Base-by-base conservation (phyloP, 140 eudicot species). In the Stevia rebaudiana region DNA sequence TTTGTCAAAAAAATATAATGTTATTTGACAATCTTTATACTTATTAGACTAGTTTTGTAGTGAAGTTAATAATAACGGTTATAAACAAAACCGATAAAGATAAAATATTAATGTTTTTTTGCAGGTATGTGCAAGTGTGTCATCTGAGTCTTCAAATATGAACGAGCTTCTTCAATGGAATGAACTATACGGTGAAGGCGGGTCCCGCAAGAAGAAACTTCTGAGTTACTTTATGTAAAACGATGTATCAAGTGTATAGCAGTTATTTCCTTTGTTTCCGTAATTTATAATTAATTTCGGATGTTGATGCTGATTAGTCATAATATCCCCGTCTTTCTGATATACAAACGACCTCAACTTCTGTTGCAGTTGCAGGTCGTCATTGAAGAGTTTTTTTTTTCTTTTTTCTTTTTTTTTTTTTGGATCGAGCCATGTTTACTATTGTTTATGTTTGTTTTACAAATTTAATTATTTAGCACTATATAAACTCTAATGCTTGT, bases 121-220 rank as follows among this genome's bases (percentile, higher is more conserved):
- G 50, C 77, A 91, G 98, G 98, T 91, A 43, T 84, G 95, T 69
- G 98, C 98, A 11, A 91, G 98, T 41, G 95, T 91, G 68, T 87
- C 98, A 71, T 81, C 96, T 12, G 98, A 91, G 65, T 91, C 98
- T 0, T 61, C 86, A 48, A 91, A 87, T 69, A 91, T 91, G 96
- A 85, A 72, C 28, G 98, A 87, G 81, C 95, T 91, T 52, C 70
- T 63, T 23, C 96, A 91, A 31, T 91, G 98, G 98, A 91, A 91
- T 35, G 98, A 91, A 43, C 67, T 91, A 41, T 91, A 87, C 5
- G 98, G 98, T n/a, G 98, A 87, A 87, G 98, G 98, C 5, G 98
- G 98, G 6, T 91, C 98, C 13, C 74, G 96, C 68, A 91, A 91
- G 92, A 85, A 87, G 64, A 73, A 59, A 44, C 84, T 87, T 21